Evolutionary conservation across 148 eudicot species (phyloP), one percentile per base, ranked within the genome.

Genomic region (Beta vulgaris): DNA sequence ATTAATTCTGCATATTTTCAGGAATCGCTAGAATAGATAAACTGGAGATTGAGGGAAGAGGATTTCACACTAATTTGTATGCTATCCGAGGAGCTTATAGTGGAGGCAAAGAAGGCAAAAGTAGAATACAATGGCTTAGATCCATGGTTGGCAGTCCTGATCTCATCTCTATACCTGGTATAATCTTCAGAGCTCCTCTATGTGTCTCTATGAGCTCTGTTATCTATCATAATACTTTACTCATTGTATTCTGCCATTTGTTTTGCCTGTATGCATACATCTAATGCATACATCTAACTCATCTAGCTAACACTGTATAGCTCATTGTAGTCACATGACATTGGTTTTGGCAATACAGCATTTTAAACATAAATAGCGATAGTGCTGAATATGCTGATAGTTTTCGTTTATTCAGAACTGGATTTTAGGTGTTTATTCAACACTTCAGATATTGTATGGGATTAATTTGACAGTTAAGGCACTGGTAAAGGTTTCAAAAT

Each of bases 131-230:
- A 83, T 95, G 99, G 99, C 99, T 95, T 77, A 85, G 99, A 80
- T 95, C 97, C 69, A 95, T 95, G 99, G 90, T 91, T 78, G 99
- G 99, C 78, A 95, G 99, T 81, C 99, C 99, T 48, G 99, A 95
- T 77, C 93, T 92, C 72, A 95, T 95, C 77, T 89, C 96, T 72
- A 91, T 95, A 76, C 91, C 96, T 73, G 99, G 99, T 95, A 91
- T 71, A 81, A 72, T 39, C 11, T 31, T 68, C 40, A 54, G 6
- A 39, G 18, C 51, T 37, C 21, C 48, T 32, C 1, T 51, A 15
- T 59, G 57, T 51, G 18, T 10, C 19, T 57, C 43, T 46, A 35
- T 68, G 23, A 65, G 8, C 48, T 21, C 35, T 39, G 29, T 46
- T 54, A 18, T 62, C 34, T 61, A 23, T 1, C 5, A 8, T 9